Evolutionary conservation across 352 stramenopile genomes (phyloP).

Genomic region (Phytophthora kernoviae): DNA sequence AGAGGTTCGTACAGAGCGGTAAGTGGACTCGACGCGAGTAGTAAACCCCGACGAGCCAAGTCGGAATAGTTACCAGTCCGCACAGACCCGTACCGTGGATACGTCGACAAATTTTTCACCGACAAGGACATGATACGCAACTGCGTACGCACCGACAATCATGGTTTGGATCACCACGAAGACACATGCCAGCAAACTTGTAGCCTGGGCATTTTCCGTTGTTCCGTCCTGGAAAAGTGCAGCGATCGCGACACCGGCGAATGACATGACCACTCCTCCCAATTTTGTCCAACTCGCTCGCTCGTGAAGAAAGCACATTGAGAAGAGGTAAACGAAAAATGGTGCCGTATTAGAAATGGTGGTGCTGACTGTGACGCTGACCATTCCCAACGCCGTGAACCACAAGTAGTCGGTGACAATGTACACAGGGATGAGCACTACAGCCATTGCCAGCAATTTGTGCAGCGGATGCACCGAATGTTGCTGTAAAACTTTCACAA

Average conservation of each 20-base stretch:
- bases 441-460: conserved; percentile 26
- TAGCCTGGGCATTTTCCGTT: conserved; percentile 6
- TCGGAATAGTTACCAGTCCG: conserved; percentile 37
- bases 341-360: conserved; percentile 53
- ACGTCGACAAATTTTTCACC: conserved; percentile 34
- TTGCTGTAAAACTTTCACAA: conserved; percentile 23
- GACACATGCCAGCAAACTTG: conserved; percentile 34
- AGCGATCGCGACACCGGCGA: conserved; percentile 41
- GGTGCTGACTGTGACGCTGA: conserved; percentile 47
- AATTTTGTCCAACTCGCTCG: conserved; percentile 34
- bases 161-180: conserved; percentile 31
- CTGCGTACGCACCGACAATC: conserved; percentile 40
- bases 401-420: conserved; percentile 50
- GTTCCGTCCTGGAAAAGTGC: conserved; percentile 28
- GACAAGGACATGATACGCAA: conserved; percentile 33
- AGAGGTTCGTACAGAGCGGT: conserved; percentile 36
- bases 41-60: conserved; percentile 36
- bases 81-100: conserved; percentile 39
- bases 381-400: conserved; percentile 41
- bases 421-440: conserved; percentile 43
- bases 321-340: conserved; percentile 60
- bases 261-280: conserved; percentile 33
- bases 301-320: conserved; percentile 49
- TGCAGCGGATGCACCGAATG: conserved; percentile 28
- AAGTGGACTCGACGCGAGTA: conserved; percentile 26